Evolutionary conservation across 805 yeast species (phyloP).

Genomic region (Yamadazyma ubonensis): DNA sequence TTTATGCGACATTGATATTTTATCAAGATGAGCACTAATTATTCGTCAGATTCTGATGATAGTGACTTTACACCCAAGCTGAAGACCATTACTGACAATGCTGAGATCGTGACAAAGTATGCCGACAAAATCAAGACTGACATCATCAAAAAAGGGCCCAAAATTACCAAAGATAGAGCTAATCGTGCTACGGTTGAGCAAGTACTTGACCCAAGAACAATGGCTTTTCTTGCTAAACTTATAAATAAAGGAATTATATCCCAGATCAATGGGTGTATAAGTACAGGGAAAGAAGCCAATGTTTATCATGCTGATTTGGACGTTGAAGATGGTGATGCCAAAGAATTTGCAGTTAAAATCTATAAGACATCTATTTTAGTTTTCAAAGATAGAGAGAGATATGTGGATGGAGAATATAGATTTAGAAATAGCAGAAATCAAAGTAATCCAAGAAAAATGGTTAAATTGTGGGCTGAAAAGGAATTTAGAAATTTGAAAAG

Average conservation of each 20-base stretch:
- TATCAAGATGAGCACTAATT: slow-evolving; percentile 5
- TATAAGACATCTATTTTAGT: slow-evolving; percentile 95
- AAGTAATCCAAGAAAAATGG: slow-evolving; percentile 96
- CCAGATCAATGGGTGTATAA: slow-evolving; percentile 86
- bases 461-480: slow-evolving; percentile 97
- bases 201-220: slow-evolving; percentile 92
- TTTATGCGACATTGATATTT: too few species aligned
- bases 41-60: slow-evolving; percentile 4
- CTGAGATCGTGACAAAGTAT: slow-evolving; percentile 55
- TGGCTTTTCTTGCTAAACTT: slow-evolving; percentile 75
- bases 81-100: slow-evolving; percentile 35
- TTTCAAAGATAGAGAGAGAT: slow-evolving; percentile 94
- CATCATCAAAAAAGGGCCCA: slow-evolving; percentile 55
- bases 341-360: slow-evolving; percentile 84
- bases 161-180: slow-evolving; percentile 74
- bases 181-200: slow-evolving; percentile 97
- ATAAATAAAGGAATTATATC: slow-evolving; percentile 82
- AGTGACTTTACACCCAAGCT: slow-evolving; percentile 2
- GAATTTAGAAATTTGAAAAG: slow-evolving; percentile 92
- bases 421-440: slow-evolving; percentile 82
- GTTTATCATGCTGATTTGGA: slow-evolving; percentile 80
- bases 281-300: slow-evolving; percentile 99
- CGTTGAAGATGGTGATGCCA: slow-evolving; percentile 48
- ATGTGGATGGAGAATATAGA: slow-evolving; percentile 93
- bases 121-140: slow-evolving; percentile 66